These are phyloP conservation scores for Pisolithus marmoratus DNA, from an alignment of 768 basidiomycete species.

Conservation along the genomic window DNA sequence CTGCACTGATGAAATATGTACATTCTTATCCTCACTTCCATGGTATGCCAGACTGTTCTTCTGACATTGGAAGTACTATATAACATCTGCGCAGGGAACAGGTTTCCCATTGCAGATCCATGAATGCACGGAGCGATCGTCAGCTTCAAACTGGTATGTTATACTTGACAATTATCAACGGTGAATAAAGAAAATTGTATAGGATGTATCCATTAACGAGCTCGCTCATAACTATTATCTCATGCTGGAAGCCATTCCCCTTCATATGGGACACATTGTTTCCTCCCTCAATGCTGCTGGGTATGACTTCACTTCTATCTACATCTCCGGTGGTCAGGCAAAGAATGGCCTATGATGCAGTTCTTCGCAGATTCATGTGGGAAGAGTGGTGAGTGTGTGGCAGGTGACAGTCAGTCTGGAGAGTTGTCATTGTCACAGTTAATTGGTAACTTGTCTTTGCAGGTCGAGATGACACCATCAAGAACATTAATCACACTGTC, in stretches of 20 bases:
- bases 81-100: conserved; percentile 58
- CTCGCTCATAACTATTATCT: conserved; percentile 88
- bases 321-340: conserved; percentile 91
- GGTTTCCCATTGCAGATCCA: conserved; percentile 95
- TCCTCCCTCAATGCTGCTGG: conserved; percentile 83
- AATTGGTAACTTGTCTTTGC: not conserved
- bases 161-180: no score
- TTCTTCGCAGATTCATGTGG: conserved; percentile 90
- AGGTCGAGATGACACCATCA: conserved; percentile 91
- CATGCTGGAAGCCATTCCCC: conserved; percentile 87
- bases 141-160: conserved; percentile 70
- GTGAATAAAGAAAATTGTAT: no score
- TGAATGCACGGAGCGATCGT: conserved; percentile 89
- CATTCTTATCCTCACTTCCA: conserved; percentile 96
- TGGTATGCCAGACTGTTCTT: conserved; percentile 38
- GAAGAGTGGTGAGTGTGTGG: conserved; percentile 88
- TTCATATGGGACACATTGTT: conserved; percentile 92
- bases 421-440: not conserved
- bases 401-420: conserved; percentile 67
- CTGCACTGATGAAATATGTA: conserved; percentile 83
- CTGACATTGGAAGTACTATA: not conserved
- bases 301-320: conserved; percentile 79
- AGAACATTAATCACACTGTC: conserved; percentile 66
- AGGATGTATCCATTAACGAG: conserved; percentile 72
- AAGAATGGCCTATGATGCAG: conserved; percentile 85